These are phyloP conservation scores for Erysimum cheiri DNA, from an alignment of 441 rosid species.

Conservation along the genomic window DNA sequence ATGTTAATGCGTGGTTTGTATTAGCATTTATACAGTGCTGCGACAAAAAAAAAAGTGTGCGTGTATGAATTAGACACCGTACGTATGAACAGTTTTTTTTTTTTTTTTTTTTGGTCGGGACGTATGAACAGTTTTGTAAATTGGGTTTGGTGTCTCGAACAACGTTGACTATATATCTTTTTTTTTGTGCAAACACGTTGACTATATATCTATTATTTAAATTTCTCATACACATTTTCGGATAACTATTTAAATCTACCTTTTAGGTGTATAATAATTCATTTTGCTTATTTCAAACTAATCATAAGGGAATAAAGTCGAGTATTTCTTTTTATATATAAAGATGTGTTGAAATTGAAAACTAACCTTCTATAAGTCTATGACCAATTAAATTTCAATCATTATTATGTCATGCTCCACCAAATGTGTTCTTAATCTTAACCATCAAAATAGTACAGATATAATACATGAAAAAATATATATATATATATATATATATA, in stretches of 20 bases:
- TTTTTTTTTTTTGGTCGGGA: no score
- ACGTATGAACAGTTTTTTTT: no score
- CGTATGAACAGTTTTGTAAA: conserved; percentile 16
- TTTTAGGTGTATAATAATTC: not conserved
- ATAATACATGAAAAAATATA: not conserved
- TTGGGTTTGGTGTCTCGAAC: conserved; percentile 8
- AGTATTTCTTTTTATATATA: not conserved
- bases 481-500: not conserved
- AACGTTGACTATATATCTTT: no score
- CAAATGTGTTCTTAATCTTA: conserved; percentile 15
- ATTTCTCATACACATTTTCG: not conserved
- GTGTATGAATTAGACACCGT: not conserved
- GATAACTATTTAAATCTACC: not conserved
- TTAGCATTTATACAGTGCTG: not conserved
- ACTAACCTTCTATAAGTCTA: not conserved
- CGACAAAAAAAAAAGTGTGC: not conserved
- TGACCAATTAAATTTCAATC: conserved; percentile 1
- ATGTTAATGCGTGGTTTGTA: conserved; percentile 3
- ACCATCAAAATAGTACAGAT: not conserved
- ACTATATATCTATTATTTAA: conserved; percentile 15
- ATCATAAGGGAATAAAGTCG: not conserved
- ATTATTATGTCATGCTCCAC: conserved; percentile 9
- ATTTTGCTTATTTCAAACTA: not conserved
- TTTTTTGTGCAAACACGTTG: no score
- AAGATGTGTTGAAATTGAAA: conserved; percentile 5